These are phyloP conservation scores for Neotropicomus parvogracilis DNA, from an alignment of 1,284 basidiomycete species.

Conservation along the genomic window DNA sequence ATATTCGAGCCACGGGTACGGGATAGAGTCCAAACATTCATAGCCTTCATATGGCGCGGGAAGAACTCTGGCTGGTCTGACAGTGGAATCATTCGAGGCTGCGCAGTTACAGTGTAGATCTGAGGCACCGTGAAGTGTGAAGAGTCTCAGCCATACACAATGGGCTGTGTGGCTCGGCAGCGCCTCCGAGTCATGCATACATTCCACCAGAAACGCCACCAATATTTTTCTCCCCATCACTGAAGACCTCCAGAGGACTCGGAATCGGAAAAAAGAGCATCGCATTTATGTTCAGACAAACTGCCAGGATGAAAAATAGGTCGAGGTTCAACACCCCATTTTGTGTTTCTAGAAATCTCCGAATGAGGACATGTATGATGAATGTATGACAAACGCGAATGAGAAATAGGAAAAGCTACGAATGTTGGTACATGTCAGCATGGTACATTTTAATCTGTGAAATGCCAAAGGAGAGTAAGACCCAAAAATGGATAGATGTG, in stretches of 20 bases:
- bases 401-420: background rate
- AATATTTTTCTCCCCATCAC: background rate
- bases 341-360: conserved; percentile 8
- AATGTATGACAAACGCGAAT: background rate
- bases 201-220: too few relatives aligned
- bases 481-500: background rate
- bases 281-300: conserved; percentile 9
- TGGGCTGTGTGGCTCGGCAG: too few relatives aligned
- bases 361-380: conserved; percentile 4
- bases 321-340: conserved; percentile 20
- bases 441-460: conserved; percentile 17
- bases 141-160: too few relatives aligned
- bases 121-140: too few relatives aligned
- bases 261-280: background rate
- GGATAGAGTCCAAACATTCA: too few relatives aligned
- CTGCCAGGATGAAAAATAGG: conserved; percentile 1
- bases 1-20: too few relatives aligned
- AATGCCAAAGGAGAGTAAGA: conserved; percentile 2
- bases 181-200: too few relatives aligned
- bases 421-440: conserved; percentile 24
- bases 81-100: too few relatives aligned
- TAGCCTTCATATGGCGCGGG: too few relatives aligned
- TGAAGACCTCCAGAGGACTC: background rate
- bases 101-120: too few relatives aligned
- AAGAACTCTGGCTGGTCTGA: too few relatives aligned